Conservation (phyloP, 495 filamentous ascomycete species). For the Achaetomiella virescens region DNA sequence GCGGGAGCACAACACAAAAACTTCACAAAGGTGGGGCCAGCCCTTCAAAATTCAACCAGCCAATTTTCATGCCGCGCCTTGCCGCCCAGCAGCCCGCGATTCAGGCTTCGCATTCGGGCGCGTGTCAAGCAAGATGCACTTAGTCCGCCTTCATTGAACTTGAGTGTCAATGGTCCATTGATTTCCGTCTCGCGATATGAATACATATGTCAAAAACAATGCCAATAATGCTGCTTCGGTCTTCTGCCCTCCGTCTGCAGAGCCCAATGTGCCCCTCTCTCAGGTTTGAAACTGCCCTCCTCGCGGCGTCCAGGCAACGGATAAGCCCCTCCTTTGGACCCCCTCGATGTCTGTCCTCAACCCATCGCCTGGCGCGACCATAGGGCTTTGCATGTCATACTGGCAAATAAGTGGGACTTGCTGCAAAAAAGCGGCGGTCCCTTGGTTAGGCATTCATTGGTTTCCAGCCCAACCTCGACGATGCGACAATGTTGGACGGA, state of each 20-base stretch:
- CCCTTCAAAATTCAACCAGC: constrained; percentile 22
- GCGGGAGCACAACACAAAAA: constrained; percentile 18
- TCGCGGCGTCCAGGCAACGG: constrained; percentile 6
- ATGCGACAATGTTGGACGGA: constrained; percentile 11
- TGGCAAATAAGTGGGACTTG: constrained; percentile 8
- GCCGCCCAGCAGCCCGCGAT: constrained; percentile 18
- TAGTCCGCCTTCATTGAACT: too few relatives aligned
- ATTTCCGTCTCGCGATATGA: neutral
- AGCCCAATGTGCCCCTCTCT: neutral
- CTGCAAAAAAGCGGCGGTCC: neutral
- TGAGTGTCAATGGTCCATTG: too few relatives aligned
- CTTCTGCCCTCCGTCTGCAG: neutral
- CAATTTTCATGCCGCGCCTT: constrained; percentile 21
- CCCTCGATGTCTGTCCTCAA: constrained; percentile 2
- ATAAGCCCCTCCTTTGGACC: constrained; percentile 4
- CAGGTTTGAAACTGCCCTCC: constrained; percentile 12
- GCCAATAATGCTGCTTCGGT: neutral
- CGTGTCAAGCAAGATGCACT: neutral
- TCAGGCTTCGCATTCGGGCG: constrained; percentile 12
- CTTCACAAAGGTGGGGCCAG: constrained; percentile 24
- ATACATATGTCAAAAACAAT: neutral
- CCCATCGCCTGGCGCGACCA: neutral
- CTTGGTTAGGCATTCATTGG: constrained; percentile 16
- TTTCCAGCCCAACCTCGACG: constrained; percentile 24
- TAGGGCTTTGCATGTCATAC: neutral